These are phyloP conservation scores for Triticum aestivum DNA, from an alignment of 176 grass and related monocot genomes.

Conservation along the genomic window DNA sequence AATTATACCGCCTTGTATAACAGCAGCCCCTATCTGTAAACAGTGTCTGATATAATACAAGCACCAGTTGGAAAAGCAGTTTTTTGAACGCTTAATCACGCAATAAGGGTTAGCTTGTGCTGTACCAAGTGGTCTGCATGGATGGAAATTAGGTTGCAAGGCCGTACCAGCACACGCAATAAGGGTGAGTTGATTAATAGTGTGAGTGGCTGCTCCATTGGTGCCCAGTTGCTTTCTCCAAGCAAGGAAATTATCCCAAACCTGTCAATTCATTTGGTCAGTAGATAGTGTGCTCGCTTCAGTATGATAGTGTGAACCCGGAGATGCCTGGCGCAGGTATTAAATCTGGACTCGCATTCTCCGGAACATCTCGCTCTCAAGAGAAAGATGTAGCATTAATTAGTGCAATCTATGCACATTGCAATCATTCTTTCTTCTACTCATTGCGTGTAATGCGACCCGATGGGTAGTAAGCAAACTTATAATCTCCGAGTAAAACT, in stretches of 20 bases:
- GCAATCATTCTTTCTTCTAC: neutral
- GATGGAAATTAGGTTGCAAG: neutral
- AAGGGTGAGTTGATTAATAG: neutral
- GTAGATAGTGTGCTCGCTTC: neutral
- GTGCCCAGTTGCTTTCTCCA: slow-evolving; percentile 35
- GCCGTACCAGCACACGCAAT: neutral
- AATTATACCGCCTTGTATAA: slow-evolving; percentile 19
- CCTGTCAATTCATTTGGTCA: slow-evolving; percentile 14
- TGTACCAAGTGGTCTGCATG: neutral
- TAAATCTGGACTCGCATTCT: neutral
- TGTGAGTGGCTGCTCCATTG: slow-evolving; percentile 32
- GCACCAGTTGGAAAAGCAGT: neutral
- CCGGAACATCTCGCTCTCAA: neutral
- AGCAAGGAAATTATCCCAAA: slow-evolving; percentile 20
- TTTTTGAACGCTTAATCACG: neutral
- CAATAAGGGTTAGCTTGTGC: neutral
- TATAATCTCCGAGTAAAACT: neutral
- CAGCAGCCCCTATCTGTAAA: slow-evolving; percentile 13
- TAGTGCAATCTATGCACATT: neutral
- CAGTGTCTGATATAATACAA: slow-evolving; percentile 3
- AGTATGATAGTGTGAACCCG: neutral
- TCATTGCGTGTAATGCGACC: neutral
- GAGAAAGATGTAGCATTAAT: neutral
- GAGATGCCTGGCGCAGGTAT: slow-evolving; percentile 21
- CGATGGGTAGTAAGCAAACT: neutral